phyloP scores from a whole-genome alignment of 108 stramenopile species.

The Cyclotella cryptica region DNA sequence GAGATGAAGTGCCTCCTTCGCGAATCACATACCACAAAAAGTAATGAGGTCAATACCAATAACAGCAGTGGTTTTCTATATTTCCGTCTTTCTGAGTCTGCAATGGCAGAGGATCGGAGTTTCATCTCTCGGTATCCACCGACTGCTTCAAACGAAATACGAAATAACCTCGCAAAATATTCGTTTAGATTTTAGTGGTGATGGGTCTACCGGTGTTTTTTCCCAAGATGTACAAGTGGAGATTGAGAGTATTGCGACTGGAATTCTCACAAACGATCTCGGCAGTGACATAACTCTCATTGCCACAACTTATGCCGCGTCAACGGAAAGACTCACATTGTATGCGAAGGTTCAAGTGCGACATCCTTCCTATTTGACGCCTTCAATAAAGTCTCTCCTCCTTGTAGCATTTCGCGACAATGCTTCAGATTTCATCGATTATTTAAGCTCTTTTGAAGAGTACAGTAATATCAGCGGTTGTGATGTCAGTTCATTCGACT shows the following conservation, averaged over 20 bases:
- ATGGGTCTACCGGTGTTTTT: not conserved
- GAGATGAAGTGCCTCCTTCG: no score
- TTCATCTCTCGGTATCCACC: not conserved
- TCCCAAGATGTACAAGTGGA: slow-evolving; percentile 5
- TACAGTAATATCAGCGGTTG: not conserved
- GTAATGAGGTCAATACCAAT: no score
- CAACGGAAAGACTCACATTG: not conserved
- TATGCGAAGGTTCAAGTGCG: slow-evolving; percentile 7
- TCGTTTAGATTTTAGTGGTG: not conserved
- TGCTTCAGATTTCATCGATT: not conserved
- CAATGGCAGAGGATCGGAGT: not conserved
- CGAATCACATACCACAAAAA: no score
- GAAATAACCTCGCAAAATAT: not conserved
- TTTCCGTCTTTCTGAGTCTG: no score
- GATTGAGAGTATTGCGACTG: not conserved
- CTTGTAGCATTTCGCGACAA: slow-evolving; percentile 2
- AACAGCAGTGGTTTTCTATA: no score
- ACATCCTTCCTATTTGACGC: slow-evolving; percentile 2
- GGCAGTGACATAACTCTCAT: not conserved
- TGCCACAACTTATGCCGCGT: not conserved
- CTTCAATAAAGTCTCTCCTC: not conserved
- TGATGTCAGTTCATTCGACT: not conserved
- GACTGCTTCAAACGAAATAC: not conserved
- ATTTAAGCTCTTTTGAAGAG: not conserved
- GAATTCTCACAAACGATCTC: not conserved